Evolutionary conservation across 148 eudicot genomes (phyloP), one percentile per base, ranked within the genome.

Genomic region (Vaccinium corymbosum): DNA sequence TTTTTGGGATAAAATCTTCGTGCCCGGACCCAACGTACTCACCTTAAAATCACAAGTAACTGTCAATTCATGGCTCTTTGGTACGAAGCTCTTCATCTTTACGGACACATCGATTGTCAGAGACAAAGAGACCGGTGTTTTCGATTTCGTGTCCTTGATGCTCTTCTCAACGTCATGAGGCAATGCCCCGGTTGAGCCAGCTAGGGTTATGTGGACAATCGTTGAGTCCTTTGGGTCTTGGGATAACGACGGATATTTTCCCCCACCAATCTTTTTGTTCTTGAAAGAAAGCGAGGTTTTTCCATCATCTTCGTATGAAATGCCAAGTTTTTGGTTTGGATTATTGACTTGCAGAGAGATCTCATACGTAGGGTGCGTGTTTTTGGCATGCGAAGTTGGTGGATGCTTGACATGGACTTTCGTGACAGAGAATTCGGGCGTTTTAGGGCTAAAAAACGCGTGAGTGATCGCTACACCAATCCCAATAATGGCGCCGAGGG

Each of bases 11-110:
- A 75, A 59, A 88, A 94, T 20, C 48, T 46, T 66, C 0, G 90
- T 27, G 12, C 76, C 86, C 1, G 87, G 76, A 0, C 66, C 86
- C 81, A 87, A 42, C 0, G 82, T 80, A 25, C 79, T 83, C 50
- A 89, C 90, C 90, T 83, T 87, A 79, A 94, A 86, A 55, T 88
- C 89, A 76, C 98, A 94, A 0, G 73, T 22, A 7, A 93, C 86
- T 1, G 46, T 50, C 35, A 92, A 11, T 35, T 85, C 78, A 59
- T 74, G 76, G 7, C 25, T 79, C 35, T 56, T 77, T 1, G 82
- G 76, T 49, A 85, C 25, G 92, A 93, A 89, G 1, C 90, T 86
- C 84, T 87, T 89, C 88, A 91, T 7, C 85, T 88, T 87, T 20
- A 92, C 49, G 1, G 88, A 87, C 50, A 89, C 61, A 1, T 76